Conservation (phyloP, 73 alveolate species). For the Loxodes magnus region DNA sequence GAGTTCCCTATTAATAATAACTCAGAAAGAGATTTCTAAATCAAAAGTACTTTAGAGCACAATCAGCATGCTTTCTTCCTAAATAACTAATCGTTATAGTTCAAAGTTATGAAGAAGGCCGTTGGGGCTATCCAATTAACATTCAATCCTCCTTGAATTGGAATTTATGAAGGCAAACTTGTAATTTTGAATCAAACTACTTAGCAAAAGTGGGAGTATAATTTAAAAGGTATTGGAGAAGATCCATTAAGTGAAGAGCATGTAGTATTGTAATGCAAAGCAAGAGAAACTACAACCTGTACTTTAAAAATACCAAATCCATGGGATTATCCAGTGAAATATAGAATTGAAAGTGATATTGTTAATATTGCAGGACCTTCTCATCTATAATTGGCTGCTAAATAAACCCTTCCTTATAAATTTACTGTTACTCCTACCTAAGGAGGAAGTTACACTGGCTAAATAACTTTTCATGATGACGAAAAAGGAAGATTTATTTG, state of each 20-base stretch:
- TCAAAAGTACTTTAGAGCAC: slow-evolving; percentile 69
- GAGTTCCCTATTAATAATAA: slow-evolving; percentile 94
- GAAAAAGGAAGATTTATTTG: slow-evolving; percentile 82
- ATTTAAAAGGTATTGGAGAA: slow-evolving; percentile 91
- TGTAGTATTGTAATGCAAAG: slow-evolving; percentile 79
- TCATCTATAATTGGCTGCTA: slow-evolving; percentile 16
- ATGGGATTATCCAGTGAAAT: slow-evolving; percentile 59
- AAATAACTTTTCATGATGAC: slow-evolving; percentile 83
- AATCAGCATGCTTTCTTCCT: slow-evolving; percentile 38
- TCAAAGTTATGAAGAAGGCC: slow-evolving; percentile 61
- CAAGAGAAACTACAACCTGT: slow-evolving; percentile 71
- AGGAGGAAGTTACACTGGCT: slow-evolving; percentile 90
- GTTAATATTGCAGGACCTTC: slow-evolving; percentile 81
- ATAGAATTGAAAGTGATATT: slow-evolving; percentile 89
- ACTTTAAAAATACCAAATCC: slow-evolving; percentile 71
- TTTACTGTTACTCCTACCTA: slow-evolving; percentile 72
- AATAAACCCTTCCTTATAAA: slow-evolving; percentile 20
- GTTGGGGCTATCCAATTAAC: slow-evolving; percentile 63
- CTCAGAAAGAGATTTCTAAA: slow-evolving; percentile 88
- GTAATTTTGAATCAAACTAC: slow-evolving; percentile 71
- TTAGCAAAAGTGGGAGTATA: slow-evolving; percentile 86
- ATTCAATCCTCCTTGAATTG: slow-evolving; percentile 83
- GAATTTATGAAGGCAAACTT: slow-evolving; percentile 68
- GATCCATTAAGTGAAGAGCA: slow-evolving; percentile 98
- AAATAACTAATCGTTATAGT: slow-evolving; percentile 22